Percentiles rank a stretch among this genome's conserved stretches.
Conservation (phyloP, 352 stramenopile genomes). For the Pythium guiyangense region DNA sequence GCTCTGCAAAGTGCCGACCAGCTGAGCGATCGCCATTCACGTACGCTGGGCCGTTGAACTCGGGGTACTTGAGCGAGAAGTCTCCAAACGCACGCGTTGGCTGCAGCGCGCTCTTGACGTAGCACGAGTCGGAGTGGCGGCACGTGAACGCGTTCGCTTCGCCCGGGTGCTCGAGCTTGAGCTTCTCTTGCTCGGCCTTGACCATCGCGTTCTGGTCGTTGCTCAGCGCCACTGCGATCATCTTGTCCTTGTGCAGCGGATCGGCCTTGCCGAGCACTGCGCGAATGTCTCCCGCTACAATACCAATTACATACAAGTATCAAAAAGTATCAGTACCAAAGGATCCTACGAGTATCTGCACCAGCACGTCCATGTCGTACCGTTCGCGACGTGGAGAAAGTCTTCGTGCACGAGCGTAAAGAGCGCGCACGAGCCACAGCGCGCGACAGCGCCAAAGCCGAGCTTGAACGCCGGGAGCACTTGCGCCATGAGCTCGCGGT, state of each 20-base stretch:
- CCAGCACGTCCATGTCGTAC: slow-evolving; percentile 5
- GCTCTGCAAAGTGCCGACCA: slow-evolving; percentile 82
- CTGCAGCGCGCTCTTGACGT: slow-evolving; percentile 91
- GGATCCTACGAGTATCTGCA: background rate
- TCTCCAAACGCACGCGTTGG: slow-evolving; percentile 89
- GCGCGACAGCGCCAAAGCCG: slow-evolving; percentile 86
- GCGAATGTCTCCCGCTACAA: slow-evolving; percentile 68
- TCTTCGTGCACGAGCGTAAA: slow-evolving; percentile 72
- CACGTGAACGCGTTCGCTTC: slow-evolving; percentile 91
- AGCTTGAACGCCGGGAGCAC: slow-evolving; percentile 86
- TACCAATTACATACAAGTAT: background rate
- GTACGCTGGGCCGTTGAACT: slow-evolving; percentile 89
- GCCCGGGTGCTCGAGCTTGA: slow-evolving; percentile 79
- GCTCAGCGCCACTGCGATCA: slow-evolving; percentile 72
- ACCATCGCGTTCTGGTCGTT: slow-evolving; percentile 93
- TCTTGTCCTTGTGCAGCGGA: slow-evolving; percentile 24
- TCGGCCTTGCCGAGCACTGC: slow-evolving; percentile 62
- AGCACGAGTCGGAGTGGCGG: slow-evolving; percentile 89
- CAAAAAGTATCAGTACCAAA: background rate
- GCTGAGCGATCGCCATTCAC: slow-evolving; percentile 75
- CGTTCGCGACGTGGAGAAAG: slow-evolving; percentile 84
- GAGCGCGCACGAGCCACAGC: slow-evolving; percentile 86
- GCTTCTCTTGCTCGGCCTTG: slow-evolving; percentile 80
- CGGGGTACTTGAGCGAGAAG: slow-evolving; percentile 92
- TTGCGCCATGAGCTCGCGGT: slow-evolving; percentile 80